Evolutionary conservation across 139 green algal genomes (phyloP), one percentile per base, ranked within the genome.

Genomic region (Edaphochlamys debaryana): DNA sequence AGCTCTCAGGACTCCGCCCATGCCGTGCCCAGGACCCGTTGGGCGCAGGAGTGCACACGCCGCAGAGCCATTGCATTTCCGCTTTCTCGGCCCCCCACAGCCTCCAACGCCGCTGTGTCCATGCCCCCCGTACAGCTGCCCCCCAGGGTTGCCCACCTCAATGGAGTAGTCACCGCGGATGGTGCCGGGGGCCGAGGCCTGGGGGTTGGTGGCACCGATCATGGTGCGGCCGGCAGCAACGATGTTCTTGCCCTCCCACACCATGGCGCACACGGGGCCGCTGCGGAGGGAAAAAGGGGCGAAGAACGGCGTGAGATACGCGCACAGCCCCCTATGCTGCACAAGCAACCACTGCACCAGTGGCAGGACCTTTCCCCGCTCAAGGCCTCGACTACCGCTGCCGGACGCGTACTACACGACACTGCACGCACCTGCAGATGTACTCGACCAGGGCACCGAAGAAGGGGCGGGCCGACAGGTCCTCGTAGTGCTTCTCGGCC

Each of bases 211-310:
- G 78, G 94, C 95, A 48, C 82, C 95, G 70, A 98, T 97, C 81
- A 98, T 95, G 85, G 93, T 95, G 87, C 94, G 91, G 72, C 93
- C 95, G 62, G 93, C 94, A 25, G 74, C 58, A 25, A 98, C 94
- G 19, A 96, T 92, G 45, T 88, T 88, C 34, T 94, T 92, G 86
- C 94, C 94, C 75, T 95, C 90, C 82, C 95, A 90, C 30, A 95
- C 95, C 90, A 98, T 98, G 68, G 93, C 93, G n/a, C 97, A 94
- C 1, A 98, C 96, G 45, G 96, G 95, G 45, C 91, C 96, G 69
- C 87, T 94, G 89, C 40, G 15, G 23, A 37, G 25, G 25, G 38
- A 58, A 25, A 27, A 30, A 5, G 25, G 4, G 25, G 37, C 38
- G 67, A 62, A 30, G 42, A 62, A 6, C 15, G 36, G 4, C 17